These are phyloP conservation scores for Daldinia sp. DNA, from an alignment of 2,329 filamentous ascomycete genomes.

Conservation along the genomic window DNA sequence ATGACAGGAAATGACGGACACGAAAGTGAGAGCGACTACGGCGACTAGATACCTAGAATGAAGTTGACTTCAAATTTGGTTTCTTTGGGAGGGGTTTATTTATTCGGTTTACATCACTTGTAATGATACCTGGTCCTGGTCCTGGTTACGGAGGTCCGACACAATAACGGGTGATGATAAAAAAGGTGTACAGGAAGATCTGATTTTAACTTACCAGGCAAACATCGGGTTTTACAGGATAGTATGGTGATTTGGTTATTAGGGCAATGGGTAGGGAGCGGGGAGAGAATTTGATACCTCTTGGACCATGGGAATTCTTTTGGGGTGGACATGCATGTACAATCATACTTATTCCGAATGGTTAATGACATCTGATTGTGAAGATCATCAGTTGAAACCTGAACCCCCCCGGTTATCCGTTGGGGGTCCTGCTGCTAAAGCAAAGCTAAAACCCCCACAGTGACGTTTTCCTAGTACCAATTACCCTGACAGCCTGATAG, in stretches of 20 bases:
- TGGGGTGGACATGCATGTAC: background rate
- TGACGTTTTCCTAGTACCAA: background rate
- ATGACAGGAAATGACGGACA: constrained; percentile 50
- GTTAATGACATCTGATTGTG: background rate
- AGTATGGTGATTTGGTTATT: background rate
- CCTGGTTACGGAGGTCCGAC: background rate
- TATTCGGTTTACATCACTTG: constrained; percentile 5
- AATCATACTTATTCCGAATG: background rate
- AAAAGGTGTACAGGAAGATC: constrained; percentile 20
- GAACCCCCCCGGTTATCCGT: background rate
- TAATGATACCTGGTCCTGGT: constrained; percentile 21
- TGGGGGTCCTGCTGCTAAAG: background rate
- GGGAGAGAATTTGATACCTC: constrained; percentile 12
- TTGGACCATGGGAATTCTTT: background rate
- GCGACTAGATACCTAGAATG: constrained; percentile 31
- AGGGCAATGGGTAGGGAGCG: background rate
- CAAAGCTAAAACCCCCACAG: constrained; percentile 9
- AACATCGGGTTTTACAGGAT: constrained; percentile 1
- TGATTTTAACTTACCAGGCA: constrained; percentile 1
- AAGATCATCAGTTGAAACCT: background rate
- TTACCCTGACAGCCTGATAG: background rate
- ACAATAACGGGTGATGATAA: constrained; percentile 3
- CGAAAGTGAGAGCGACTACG: constrained; percentile 54
- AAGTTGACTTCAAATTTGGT: background rate
- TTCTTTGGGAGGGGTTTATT: background rate